A percentile compares a stretch with the other conserved stretches of the same genome.
phyloP scores from a whole-genome alignment of 2,329 filamentous ascomycete genomes.

The Clarireedia paspali region DNA sequence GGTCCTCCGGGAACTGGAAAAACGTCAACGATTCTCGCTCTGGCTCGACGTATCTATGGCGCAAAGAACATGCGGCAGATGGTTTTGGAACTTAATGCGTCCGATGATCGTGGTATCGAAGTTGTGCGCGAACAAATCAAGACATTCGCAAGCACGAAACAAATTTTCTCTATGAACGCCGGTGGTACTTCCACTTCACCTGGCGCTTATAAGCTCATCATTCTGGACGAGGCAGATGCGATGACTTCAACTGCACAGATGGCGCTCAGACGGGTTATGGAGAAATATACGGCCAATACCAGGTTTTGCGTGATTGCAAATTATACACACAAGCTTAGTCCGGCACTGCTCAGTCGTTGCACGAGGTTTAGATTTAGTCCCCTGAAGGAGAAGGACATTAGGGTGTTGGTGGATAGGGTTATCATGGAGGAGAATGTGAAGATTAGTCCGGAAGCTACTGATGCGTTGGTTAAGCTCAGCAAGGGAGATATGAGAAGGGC shows the following conservation, averaged over 20 bases:
- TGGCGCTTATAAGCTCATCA: slow-evolving; percentile 87
- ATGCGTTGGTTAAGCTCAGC: slow-evolving; percentile 77
- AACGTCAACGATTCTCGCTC: slow-evolving; percentile 90
- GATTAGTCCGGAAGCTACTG: slow-evolving; percentile 72
- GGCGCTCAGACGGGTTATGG: slow-evolving; percentile 95
- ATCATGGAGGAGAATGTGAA: slow-evolving; percentile 80
- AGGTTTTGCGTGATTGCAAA: slow-evolving; percentile 98
- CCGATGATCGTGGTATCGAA: slow-evolving; percentile 94
- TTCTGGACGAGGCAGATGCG: slow-evolving; percentile 96
- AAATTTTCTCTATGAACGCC: slow-evolving; percentile 74
- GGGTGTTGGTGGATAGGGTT: slow-evolving; percentile 78
- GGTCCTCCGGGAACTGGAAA: slow-evolving; percentile 95
- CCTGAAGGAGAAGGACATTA: slow-evolving; percentile 80
- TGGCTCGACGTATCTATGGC: slow-evolving; percentile 90
- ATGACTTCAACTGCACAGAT: slow-evolving; percentile 99
- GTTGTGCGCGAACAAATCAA: slow-evolving; percentile 99
- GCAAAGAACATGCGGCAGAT: slow-evolving; percentile 91
- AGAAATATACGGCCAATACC: slow-evolving; percentile 97
- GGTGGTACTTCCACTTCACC: slow-evolving; percentile 37
- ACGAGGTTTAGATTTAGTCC: slow-evolving; percentile 94
- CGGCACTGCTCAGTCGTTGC: slow-evolving; percentile 84
- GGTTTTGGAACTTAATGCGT: slow-evolving; percentile 96
- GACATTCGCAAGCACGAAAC: slow-evolving; percentile 95
- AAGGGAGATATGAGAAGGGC: slow-evolving; percentile 95
- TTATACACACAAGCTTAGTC: slow-evolving; percentile 96